Evolutionary conservation across 2,329 filamentous ascomycete species (phyloP).

Genomic region (Trichoderma sp.): DNA sequence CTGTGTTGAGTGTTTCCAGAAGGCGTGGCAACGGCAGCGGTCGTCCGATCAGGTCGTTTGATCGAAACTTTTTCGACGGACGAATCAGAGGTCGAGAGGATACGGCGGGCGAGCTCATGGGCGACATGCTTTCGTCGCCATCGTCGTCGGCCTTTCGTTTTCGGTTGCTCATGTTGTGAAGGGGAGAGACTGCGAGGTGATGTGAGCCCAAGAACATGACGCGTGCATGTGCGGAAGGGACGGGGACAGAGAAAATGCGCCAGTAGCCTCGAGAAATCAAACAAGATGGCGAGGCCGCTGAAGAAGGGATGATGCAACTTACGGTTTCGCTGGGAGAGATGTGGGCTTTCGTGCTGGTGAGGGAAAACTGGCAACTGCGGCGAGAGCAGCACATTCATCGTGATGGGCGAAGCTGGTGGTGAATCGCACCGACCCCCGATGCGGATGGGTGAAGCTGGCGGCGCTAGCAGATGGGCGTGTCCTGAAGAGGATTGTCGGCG

Average conservation of each 20-base stretch:
- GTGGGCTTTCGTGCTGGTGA: slow-evolving; percentile 59
- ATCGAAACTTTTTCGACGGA: slow-evolving; percentile 64
- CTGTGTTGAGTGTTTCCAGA: slow-evolving; percentile 88
- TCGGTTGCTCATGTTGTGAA: slow-evolving; percentile 57
- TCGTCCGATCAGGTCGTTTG: slow-evolving; percentile 65
- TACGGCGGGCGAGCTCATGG: slow-evolving; percentile 77
- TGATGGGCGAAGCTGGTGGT: slow-evolving; percentile 33
- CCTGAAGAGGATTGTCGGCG: no score
- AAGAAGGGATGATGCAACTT: slow-evolving; percentile 40
- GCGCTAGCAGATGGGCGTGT: neutral
- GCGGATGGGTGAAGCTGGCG: neutral
- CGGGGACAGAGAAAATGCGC: neutral
- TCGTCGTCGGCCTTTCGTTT: slow-evolving; percentile 90
- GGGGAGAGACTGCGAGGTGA: slow-evolving; percentile 45
- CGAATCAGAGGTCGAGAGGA: slow-evolving; percentile 68
- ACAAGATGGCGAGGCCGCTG: neutral
- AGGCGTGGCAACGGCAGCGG: slow-evolving; percentile 66
- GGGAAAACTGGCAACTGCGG: slow-evolving; percentile 62
- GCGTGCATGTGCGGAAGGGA: neutral
- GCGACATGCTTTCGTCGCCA: slow-evolving; percentile 85
- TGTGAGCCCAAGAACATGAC: slow-evolving; percentile 1
- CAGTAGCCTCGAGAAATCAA: no score
- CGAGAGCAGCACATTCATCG: slow-evolving; percentile 65
- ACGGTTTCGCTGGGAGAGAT: slow-evolving; percentile 59
- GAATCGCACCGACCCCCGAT: neutral